Evolutionary conservation across 176 grass and related monocot genomes (phyloP).

Genomic region (Musa schizocarpa): DNA sequence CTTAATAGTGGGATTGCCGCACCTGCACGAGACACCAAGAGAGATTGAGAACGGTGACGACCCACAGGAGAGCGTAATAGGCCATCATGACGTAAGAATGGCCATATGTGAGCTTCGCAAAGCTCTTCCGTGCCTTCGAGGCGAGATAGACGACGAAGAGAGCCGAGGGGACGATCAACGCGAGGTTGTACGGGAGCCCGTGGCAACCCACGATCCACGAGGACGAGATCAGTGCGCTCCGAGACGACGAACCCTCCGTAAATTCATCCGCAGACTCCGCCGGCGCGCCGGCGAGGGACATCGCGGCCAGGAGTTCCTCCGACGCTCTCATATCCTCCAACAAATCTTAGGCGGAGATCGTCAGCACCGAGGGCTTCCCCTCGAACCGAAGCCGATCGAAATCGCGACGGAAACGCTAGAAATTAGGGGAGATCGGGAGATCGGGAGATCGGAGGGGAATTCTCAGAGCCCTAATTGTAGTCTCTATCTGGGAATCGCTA

Average conservation of each 20-base stretch:
- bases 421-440: too few species aligned
- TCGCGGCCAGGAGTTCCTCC: constrained; percentile 1
- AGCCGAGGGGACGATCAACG: constrained; percentile 63
- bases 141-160: constrained; percentile 74
- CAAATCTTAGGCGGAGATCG: background rate
- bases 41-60: constrained; percentile 68
- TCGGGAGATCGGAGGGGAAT: too few species aligned
- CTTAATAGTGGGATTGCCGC: background rate
- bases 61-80: constrained; percentile 87
- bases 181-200: constrained; percentile 61
- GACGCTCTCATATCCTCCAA: constrained; percentile 8
- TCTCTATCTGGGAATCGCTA: too few species aligned
- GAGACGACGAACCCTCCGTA: background rate
- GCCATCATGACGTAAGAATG: constrained; percentile 81
- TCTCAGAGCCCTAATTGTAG: too few species aligned
- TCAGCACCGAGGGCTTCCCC: background rate
- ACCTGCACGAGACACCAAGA: constrained; percentile 90
- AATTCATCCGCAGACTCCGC: constrained; percentile 8
- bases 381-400: background rate
- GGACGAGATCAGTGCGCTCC: constrained; percentile 4
- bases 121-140: constrained; percentile 71
- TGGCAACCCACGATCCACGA: constrained; percentile 51
- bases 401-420: background rate
- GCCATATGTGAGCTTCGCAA: constrained; percentile 56
- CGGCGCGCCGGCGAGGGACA: constrained; percentile 2